These are phyloP conservation scores for Cymodocea nodosa DNA, from an alignment of 116 monocot species.

Conservation along the genomic window DNA sequence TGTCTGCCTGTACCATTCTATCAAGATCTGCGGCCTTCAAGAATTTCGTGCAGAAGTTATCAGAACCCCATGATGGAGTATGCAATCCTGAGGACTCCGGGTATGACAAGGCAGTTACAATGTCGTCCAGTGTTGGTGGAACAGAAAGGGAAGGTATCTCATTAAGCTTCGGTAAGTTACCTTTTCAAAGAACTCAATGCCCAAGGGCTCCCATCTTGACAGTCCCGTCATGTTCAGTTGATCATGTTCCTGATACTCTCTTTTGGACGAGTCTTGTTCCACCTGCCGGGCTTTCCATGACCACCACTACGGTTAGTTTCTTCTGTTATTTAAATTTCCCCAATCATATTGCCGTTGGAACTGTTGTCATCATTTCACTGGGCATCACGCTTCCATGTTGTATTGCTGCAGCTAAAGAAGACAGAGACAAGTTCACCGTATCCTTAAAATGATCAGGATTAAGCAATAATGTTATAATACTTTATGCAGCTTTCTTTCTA, in stretches of 20 bases:
- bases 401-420: constrained; percentile 17
- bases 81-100: constrained; percentile 19
- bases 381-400: not conserved
- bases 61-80: constrained; percentile 26
- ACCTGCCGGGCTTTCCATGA: constrained; percentile 29
- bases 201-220: constrained; percentile 28
- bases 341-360: not conserved
- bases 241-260: constrained; percentile 48
- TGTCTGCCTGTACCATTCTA: constrained; percentile 60
- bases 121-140: constrained; percentile 24
- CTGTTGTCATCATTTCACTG: too few species aligned
- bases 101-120: constrained; percentile 22
- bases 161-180: constrained; percentile 21
- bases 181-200: constrained; percentile 17
- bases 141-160: constrained; percentile 23
- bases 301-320: constrained; percentile 19
- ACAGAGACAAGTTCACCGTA: constrained; percentile 11
- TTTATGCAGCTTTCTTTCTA: not conserved
- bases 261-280: constrained; percentile 57
- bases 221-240: constrained; percentile 27
- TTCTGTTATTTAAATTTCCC: not conserved
- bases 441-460: constrained; percentile 14
- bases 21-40: constrained; percentile 75
- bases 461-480: not conserved
- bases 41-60: constrained; percentile 45